Evolutionary conservation across 2,329 filamentous ascomycete genomes (phyloP), one percentile per base, ranked within the genome.

Genomic region (Penicillium rolfsii): DNA sequence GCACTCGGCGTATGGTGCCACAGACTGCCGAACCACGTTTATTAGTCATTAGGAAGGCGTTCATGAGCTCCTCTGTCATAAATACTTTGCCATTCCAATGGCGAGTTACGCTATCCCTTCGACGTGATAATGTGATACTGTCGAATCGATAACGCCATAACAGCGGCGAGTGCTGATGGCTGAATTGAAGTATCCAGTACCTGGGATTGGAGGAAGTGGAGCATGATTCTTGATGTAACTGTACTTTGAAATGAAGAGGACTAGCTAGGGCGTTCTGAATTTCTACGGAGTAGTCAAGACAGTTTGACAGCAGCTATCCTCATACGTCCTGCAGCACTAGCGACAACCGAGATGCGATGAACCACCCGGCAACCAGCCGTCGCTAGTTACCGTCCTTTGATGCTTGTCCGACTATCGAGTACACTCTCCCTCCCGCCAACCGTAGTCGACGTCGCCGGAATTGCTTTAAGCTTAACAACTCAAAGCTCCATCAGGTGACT

Each of bases 401-500:
- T 22, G 19, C 19, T 22, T 33, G 30, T 33, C 9, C 30, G 9
- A 33, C 30, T 4, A 11, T 33, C 30, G 9, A 33, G 30, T 33
- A 1, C 30, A 33, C 11, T 33, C 19, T 22, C 19, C 19, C 19
- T 22, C 19, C 19, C 1, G 19, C 19, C 19, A 22, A 22, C 19
- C 19, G 55, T 16, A 33, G 9, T 33, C 33, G 35, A 33, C 55
- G 55, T 55, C 52, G 61, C 41, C 45, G 38, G 57, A 59, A 53
- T 45, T 46, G 19, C 49, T 43, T 36, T 36, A 43, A 28, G 38
- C 26, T 56, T 54, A 30, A 45, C 40, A 38, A 22, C 38, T 33
- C 22, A 19, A 11, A 30, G 52, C 52, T 30, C 9, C 11, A 33
- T 58, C 64, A 66, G 59, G 52, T 66, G 64, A 62, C 24, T 12